Evolutionary conservation across 192 early-diverging fungal species (phyloP), one percentile per base, ranked within the genome.

Genomic region (Obelidium mucronatum): DNA sequence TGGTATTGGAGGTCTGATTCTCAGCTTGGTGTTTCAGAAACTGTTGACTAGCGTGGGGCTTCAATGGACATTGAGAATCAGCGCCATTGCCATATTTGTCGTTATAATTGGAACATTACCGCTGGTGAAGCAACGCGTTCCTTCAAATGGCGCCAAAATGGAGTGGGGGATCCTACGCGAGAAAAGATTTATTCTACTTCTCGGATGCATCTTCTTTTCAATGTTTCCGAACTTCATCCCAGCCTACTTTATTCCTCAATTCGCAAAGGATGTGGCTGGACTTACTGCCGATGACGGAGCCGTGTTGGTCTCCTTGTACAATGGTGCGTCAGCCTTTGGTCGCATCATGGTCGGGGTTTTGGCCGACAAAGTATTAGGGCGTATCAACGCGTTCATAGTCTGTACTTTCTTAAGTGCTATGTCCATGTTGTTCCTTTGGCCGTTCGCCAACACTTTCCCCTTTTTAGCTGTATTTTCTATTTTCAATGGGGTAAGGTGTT

Each of bases 1-100:
- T 30, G 92, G 93, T 37, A 60, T 93, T 26, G 94, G 94, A 64
- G 92, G 93, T 2, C 75, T 95, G 44, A 84, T 81, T 44, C 80
- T 94, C 26, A 82, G 89, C 0, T 87, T 87, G 30, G 82, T 91
- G 5, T 85, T 81, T 0, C 89, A 90, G 53, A 76, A 77, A 3
- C 80, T 92, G 58, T 85, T 96, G 11, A 82, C 85, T 30, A 58
- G 40, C 1, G 17, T 92, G 26, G 94, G 91, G 2, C 76, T 80
- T 22, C 55, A 68, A 30, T 93, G 92, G 90, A 84, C 91, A 0
- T 82, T 96, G 30, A 87, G 93, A 22, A 76, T 91, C 36, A 77
- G 90, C 5, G 81, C 80, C 0, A 84, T 87, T 71, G 81, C 52
- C 11, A 89, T 85, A 5, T 78, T 91, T 36, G 35, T 44, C 19